Evolutionary conservation across 2,329 filamentous ascomycete genomes (phyloP), one percentile per base, ranked within the genome.

Genomic region (Microdochium nivale): DNA sequence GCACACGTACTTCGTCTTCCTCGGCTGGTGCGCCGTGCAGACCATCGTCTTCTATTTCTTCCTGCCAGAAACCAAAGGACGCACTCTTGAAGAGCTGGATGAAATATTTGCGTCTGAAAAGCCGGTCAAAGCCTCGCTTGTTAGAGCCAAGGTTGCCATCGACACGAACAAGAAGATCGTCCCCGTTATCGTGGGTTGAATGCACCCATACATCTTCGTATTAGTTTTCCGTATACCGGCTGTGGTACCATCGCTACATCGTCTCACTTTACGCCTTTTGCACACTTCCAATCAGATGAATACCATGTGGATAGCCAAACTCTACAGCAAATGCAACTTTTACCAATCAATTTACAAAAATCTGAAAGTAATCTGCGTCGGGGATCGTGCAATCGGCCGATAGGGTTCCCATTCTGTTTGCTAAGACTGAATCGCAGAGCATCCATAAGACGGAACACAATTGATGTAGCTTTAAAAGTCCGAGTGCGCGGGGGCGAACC

Each of bases 1-100:
- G 74, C 70, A 72, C 53, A 73, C 73, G 2, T 79, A 78, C 57
- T 75, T 78, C 55, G 60, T 75, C 50, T 76, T 77, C 56, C 69
- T 65, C n/a, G 57, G 63, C 30, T 71, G 68, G 66, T 70, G 71
- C 51, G 65, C 66, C 9, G 57, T 72, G 25, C 67, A 72, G 54
- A 59, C 69, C 3, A 49, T 60, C 5, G 59, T 71, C 25, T 72
- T 78, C 16, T 78, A 70, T 55, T 70, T 76, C 53, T 66, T 76
- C 49, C 72, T 75, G 49, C 71, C 74, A 0, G 75, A 77, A 60
- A 77, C 73, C 5, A 71, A 70, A 50, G 68, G 70, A 32, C 69
- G 72, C 51, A 75, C 71, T 35, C 68, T 78, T 46, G 74, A 78
- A 62, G 74, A 78, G 63, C 62, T 78, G 51, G 71, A 76, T 44